Evolutionary conservation across 495 filamentous ascomycete species (phyloP), one percentile per base, ranked within the genome.

Genomic region (Penicillium canariense): DNA sequence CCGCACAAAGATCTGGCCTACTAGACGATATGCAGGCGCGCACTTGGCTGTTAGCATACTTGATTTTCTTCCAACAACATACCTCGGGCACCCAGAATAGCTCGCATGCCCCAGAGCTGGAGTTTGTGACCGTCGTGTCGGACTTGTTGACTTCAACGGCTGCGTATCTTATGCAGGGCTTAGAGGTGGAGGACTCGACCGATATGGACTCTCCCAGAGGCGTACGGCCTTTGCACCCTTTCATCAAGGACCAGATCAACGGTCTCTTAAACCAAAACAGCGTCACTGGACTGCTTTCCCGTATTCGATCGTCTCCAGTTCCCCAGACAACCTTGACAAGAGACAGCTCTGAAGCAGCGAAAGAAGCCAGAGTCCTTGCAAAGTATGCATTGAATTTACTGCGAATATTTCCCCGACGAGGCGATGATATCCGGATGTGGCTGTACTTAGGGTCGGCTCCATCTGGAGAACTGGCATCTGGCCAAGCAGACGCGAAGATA

Each of bases 371-470:
- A 55, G 73, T 88, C 11, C 78, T 97, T 40, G 91, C 95, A 40
- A 88, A 84, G 40, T 97, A 96, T 65, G 89, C 91, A 2, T 75
- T 97, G 36, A 94, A 89, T 12, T 71, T 99, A 8, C 71, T 97
- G 6, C 84, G 87, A 52, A 88, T 90, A 50, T 99, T 99, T 59
- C 94, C 92, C 17, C 77, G 81, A 8, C 80, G 84, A 34, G 83
- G 85, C 17, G 91, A 96, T 61, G 95, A 97, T 48, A 95, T 97
- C 47, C 87, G 92, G 1, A 96, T 97, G 90, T 95, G 94, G 78
- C 74, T 99, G 4, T 97, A 91, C 59, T 74, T 91, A 12, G 87
- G 90, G 0, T 91, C 91, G 27, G 85, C 88, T 10, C 74, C 78
- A 14, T 71, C 72, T 17, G 54, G 54, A 1, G 60, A 67, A 25